Evolutionary conservation across 306 rosid species (phyloP), one percentile per base, ranked within the genome.

Genomic region (Parietaria judaica): DNA sequence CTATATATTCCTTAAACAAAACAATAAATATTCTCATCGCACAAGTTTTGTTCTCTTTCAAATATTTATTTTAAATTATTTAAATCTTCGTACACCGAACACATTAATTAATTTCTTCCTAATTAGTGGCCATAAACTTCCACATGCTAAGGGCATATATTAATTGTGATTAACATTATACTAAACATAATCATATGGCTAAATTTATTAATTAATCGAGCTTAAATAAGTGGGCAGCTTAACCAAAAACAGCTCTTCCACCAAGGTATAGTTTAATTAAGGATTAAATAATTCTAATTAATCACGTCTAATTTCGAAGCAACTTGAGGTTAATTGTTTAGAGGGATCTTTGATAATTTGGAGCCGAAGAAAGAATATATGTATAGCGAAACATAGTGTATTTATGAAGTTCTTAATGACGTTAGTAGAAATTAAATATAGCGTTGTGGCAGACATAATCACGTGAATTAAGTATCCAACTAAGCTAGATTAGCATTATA

Each of bases 121-220:
- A 46, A 50, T 50, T 36, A 49, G 14, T 63, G 51, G 4, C 67
- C 67, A 36, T 36, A 37, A 50, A 6, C 1, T 12, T 14, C 57
- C 57, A 63, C 67, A 63, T 63, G 58, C 55, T 63, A 50, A 63
- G 50, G 36, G 51, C n/a, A 6, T 50, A 8, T n/a, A 35, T 39
- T 39, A 8, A 60, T 16, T 35, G 45, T 43, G 52, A 60, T 43
- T 60, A 45, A 17, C 37, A 7, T 43, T 60, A 60, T 41, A 41
- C 6, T 41, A 41, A 41, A 5, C 7, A 41, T 41, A 41, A 41
- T 41, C 9, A 41, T 41, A 8, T 41, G 45, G 9, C 51, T 61
- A 36, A 17, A 14, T 16, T 16, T 46, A 36, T 34, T 4, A 51
- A 15, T 36, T 36, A 31, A 57, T 57, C 14, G 39, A 57, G 35